phyloP scores from a whole-genome alignment of 2,329 filamentous ascomycete genomes.

The Zymoseptoria crescenta region DNA sequence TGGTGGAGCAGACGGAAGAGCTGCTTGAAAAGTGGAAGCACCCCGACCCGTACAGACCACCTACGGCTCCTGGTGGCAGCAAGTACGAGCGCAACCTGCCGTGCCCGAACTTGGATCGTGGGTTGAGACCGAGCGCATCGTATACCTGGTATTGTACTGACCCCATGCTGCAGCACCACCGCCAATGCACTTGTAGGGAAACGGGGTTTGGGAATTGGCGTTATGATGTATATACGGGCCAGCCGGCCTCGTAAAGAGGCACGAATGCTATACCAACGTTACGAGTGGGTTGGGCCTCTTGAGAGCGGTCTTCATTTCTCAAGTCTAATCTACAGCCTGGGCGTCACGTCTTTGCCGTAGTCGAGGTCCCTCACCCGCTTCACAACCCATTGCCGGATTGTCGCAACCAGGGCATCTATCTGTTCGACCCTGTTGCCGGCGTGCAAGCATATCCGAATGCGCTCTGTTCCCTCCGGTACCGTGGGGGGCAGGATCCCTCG shows the following conservation, averaged over 20 bases:
- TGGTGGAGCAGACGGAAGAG: conserved; percentile 82
- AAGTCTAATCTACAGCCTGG: conserved; percentile 6
- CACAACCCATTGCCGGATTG: conserved; percentile 44
- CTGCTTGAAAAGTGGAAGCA: conserved; percentile 93
- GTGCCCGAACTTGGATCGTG: conserved; percentile 70
- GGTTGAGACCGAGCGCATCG: conserved; percentile 31
- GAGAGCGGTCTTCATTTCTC: not conserved
- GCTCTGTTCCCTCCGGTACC: conserved; percentile 54
- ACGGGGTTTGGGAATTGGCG: conserved; percentile 7
- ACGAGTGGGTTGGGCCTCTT: not conserved
- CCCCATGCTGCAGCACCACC: conserved; percentile 39
- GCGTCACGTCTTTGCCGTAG: not conserved
- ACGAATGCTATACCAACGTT: not conserved
- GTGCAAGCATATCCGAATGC: conserved; percentile 61
- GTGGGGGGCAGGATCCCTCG: conserved; percentile 62
- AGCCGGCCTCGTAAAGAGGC: not conserved
- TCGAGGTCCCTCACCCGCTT: conserved; percentile 8
- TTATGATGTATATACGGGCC: conserved; percentile 18
- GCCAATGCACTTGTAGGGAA: conserved; percentile 38
- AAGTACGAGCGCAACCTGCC: conserved; percentile 95
- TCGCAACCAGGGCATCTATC: conserved; percentile 46
- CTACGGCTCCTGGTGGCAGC: conserved; percentile 89
- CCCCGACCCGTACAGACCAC: conserved; percentile 82
- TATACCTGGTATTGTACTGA: conserved; percentile 1
- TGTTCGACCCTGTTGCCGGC: conserved; percentile 55